phyloP scores from a whole-genome alignment of 2,329 filamentous ascomycete genomes.

The Verticillium dahliae region DNA sequence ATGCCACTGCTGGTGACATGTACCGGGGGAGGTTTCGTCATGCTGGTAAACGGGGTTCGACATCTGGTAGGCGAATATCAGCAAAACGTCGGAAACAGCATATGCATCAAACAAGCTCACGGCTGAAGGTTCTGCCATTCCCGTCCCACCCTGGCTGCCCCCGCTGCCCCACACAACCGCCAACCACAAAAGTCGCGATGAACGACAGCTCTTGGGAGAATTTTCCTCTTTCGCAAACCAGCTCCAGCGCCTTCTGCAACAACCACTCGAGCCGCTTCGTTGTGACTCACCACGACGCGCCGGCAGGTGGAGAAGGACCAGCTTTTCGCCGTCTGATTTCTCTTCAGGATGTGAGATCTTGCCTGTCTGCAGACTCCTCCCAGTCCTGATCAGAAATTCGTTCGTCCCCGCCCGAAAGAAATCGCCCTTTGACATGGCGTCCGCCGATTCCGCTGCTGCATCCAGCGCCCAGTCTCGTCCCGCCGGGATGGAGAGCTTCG shows the following conservation, averaged over 20 bases:
- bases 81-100: neutral
- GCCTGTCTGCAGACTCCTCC: constrained; percentile 6
- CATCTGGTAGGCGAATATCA: neutral
- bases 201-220: neutral
- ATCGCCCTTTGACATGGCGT: constrained; percentile 6
- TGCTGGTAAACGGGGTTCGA: neutral
- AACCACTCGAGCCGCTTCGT: neutral
- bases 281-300: neutral
- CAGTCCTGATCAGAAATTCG: neutral
- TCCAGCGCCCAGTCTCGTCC: constrained; percentile 20
- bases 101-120: neutral
- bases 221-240: neutral
- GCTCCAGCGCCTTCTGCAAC: neutral
- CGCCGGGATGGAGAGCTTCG: constrained; percentile 57
- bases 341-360: constrained; percentile 13
- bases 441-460: constrained; percentile 5
- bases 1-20: neutral
- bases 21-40: neutral
- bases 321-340: neutral
- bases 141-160: neutral
- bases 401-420: neutral
- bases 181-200: neutral
- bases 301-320: neutral
- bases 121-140: neutral
- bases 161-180: neutral